Evolutionary conservation across 2,329 filamentous ascomycete genomes (phyloP).

Genomic region (Trichoderma atrobrunneum): DNA sequence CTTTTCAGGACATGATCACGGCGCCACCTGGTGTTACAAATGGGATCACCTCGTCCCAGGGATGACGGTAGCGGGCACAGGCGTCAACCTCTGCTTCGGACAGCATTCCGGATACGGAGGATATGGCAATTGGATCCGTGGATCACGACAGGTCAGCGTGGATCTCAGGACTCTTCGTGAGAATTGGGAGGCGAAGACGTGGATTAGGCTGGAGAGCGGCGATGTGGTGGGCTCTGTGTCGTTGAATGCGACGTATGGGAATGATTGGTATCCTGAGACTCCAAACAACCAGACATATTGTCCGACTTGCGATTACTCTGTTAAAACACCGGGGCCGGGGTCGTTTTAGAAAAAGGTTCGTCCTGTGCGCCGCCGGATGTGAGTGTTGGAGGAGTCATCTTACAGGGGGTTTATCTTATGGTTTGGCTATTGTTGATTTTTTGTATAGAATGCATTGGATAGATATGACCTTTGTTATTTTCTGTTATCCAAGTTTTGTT

Average conservation of each 20-base stretch:
- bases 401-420: not conserved
- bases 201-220: conserved; percentile 59
- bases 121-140: conserved; percentile 63
- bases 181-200: conserved; percentile 50
- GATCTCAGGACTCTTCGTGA: conserved; percentile 38
- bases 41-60: conserved; percentile 41
- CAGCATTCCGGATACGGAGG: conserved; percentile 69
- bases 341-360: conserved; percentile 1
- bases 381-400: not conserved
- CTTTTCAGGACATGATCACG: conserved; percentile 67
- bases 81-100: conserved; percentile 55
- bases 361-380: not conserved
- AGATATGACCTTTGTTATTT: not conserved
- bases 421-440: not conserved
- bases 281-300: conserved; percentile 36
- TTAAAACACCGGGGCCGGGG: conserved; percentile 17
- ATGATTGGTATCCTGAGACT: conserved; percentile 50
- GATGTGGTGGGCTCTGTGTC: conserved; percentile 49
- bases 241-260: conserved; percentile 59
- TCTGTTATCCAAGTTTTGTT: not conserved
- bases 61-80: conserved; percentile 40
- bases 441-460: conserved; percentile 6
- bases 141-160: conserved; percentile 54
- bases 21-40: conserved; percentile 56
- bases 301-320: conserved; percentile 25